Evolutionary conservation across 805 yeast genomes (phyloP).

Genomic region (Sugiyamaella americana): DNA sequence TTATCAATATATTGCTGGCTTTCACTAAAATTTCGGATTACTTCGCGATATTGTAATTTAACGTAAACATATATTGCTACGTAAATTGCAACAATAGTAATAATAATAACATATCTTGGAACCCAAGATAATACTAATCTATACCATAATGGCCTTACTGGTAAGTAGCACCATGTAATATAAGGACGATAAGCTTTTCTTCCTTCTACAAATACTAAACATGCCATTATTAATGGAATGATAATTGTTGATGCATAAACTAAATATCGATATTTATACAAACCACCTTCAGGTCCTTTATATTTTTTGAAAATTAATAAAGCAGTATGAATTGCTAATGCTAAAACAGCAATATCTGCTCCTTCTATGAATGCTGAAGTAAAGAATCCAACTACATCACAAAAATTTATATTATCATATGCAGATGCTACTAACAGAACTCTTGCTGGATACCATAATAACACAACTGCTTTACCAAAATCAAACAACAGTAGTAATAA

Average conservation of each 20-base stretch:
- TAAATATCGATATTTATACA: conserved; percentile 49
- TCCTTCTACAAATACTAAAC: conserved; percentile 57
- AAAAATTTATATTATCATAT: conserved; percentile 45
- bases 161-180: conserved; percentile 71
- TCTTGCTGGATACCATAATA: conserved; percentile 63
- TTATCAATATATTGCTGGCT: conserved; percentile 19
- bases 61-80: conserved; percentile 68
- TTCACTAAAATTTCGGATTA: conserved; percentile 27
- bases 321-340: conserved; percentile 79
- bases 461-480: conserved; percentile 61
- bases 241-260: conserved; percentile 55
- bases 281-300: conserved; percentile 61
- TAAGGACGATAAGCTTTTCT: conserved; percentile 51
- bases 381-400: conserved; percentile 70
- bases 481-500: conserved; percentile 65
- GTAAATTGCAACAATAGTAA: conserved; percentile 59
- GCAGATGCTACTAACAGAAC: conserved; percentile 40
- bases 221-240: conserved; percentile 62
- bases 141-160: conserved; percentile 68
- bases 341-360: conserved; percentile 74
- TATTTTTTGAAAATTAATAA: conserved; percentile 54
- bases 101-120: conserved; percentile 63
- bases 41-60: conserved; percentile 29
- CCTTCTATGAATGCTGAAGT: conserved; percentile 79
- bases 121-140: conserved; percentile 72